Evolutionary conservation across 495 filamentous ascomycete genomes (phyloP).

Genomic region (Neurospora terricola): DNA sequence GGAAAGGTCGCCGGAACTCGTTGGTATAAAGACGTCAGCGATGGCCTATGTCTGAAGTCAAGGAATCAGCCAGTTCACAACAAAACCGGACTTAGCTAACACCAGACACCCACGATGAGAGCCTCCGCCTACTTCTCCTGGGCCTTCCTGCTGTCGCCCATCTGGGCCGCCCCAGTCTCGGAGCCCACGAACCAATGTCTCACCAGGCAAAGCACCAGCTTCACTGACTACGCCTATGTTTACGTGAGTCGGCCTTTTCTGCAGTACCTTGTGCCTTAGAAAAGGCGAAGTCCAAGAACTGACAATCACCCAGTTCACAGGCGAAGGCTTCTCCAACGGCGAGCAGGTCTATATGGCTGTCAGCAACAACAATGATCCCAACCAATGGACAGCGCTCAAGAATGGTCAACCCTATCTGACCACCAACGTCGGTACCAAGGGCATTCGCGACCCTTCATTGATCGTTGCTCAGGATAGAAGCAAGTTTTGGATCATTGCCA

Average conservation of each 20-base stretch:
- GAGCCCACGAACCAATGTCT: not conserved
- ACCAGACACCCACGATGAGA: not conserved
- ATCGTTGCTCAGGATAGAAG: not conserved
- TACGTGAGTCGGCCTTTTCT: not conserved
- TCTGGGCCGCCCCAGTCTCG: not conserved
- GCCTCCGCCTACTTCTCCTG: not conserved
- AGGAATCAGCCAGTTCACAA: not conserved
- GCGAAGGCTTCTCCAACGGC: conserved; percentile 1
- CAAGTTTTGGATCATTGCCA: conserved; percentile 1
- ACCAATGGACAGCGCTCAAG: conserved; percentile 2
- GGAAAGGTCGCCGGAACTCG: not conserved
- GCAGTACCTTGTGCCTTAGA: not conserved
- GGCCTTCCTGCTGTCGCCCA: not conserved
- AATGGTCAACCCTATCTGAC: not conserved
- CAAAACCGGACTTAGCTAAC: not conserved
- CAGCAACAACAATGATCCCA: conserved; percentile 4
- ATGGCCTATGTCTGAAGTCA: not conserved
- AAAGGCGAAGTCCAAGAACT: not conserved
- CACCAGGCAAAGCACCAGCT: not conserved
- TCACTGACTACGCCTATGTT: not conserved
- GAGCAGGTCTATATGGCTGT: conserved; percentile 2
- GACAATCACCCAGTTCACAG: not conserved
- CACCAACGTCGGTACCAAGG: not conserved
- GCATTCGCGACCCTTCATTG: conserved; percentile 3
- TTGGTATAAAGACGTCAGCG: not conserved